These are phyloP conservation scores for Parmelia sp. DNA, from an alignment of 495 filamentous ascomycete species.

Conservation along the genomic window DNA sequence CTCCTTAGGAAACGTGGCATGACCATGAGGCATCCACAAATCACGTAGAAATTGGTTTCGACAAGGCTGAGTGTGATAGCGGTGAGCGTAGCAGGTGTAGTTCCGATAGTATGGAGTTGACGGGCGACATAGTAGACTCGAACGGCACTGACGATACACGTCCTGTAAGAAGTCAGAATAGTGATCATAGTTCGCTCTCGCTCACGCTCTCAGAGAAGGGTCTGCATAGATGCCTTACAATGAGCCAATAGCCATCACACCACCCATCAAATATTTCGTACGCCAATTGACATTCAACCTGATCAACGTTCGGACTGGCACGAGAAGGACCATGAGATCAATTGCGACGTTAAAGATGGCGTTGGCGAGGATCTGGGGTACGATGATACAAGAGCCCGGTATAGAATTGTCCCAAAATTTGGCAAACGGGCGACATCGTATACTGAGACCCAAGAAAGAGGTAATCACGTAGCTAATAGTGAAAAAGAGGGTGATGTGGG, in stretches of 20 bases:
- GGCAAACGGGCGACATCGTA: conserved; percentile 32
- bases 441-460: neutral
- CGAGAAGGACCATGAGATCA: conserved; percentile 35
- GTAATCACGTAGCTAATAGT: conserved; percentile 34
- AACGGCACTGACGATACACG: conserved; percentile 35
- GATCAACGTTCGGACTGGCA: conserved; percentile 37
- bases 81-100: conserved; percentile 32
- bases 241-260: conserved; percentile 26
- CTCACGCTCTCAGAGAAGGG: too few relatives aligned
- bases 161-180: too few relatives aligned
- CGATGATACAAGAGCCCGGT: conserved; percentile 30
- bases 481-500: conserved; percentile 34
- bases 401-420: conserved; percentile 33
- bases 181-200: too few relatives aligned
- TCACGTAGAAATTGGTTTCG: conserved; percentile 36
- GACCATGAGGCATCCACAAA: conserved; percentile 34
- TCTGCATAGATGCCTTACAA: neutral
- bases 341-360: conserved; percentile 35
- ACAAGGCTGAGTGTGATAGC: conserved; percentile 32
- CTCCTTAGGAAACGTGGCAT: conserved; percentile 33
- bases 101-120: conserved; percentile 27
- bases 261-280: conserved; percentile 31
- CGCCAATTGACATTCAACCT: conserved; percentile 33
- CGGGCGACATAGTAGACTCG: conserved; percentile 29
- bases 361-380: conserved; percentile 35